phyloP scores from a whole-genome alignment of 331 rosid genomes.

The Quercus lobata region DNA sequence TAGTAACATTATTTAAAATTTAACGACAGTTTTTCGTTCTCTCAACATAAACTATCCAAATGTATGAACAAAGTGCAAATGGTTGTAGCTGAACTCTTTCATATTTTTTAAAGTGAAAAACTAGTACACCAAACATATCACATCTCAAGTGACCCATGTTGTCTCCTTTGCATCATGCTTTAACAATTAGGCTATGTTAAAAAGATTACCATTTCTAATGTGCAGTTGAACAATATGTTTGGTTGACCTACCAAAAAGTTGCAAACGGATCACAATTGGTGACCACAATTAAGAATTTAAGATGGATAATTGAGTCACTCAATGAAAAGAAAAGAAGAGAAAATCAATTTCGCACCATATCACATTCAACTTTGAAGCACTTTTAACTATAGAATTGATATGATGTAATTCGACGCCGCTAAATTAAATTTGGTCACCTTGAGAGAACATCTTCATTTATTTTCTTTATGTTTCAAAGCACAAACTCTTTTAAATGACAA shows the following conservation, averaged over 20 bases:
- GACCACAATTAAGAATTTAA: not conserved
- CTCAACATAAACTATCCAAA: too few species aligned
- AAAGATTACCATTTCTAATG: not conserved
- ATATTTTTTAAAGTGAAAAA: too few species aligned
- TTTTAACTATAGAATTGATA: not conserved
- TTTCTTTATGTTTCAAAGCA: not conserved
- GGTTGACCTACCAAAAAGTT: slow-evolving; percentile 27
- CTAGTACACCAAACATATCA: too few species aligned
- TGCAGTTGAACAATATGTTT: slow-evolving; percentile 12
- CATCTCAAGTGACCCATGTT: too few species aligned
- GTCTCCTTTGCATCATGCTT: too few species aligned
- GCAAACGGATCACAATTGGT: not conserved
- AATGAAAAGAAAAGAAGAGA: not conserved
- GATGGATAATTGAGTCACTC: not conserved
- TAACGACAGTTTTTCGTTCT: too few species aligned
- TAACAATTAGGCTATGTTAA: not conserved
- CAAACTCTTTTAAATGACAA: not conserved
- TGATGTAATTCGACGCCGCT: too few species aligned
- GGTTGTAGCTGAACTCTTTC: too few species aligned
- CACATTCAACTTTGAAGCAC: not conserved
- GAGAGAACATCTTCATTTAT: not conserved
- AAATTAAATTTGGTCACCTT: not conserved
- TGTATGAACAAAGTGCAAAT: too few species aligned
- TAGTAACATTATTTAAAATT: too few species aligned
- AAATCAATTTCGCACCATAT: not conserved